phyloP scores from a whole-genome alignment of 148 eudicot genomes.

The Heliamphora exappendiculata region DNA sequence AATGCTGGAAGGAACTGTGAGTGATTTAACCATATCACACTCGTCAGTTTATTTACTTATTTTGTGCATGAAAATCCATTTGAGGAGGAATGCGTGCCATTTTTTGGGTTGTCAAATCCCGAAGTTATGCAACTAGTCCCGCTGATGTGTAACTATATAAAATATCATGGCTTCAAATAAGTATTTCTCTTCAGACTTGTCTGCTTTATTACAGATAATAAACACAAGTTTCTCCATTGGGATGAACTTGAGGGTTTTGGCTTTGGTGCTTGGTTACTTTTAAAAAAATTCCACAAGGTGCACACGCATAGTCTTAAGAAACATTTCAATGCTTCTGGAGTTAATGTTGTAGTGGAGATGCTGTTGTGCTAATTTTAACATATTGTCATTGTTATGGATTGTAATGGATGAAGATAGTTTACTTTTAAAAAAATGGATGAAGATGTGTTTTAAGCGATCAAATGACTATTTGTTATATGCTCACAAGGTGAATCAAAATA shows the following conservation, averaged over 20 bases:
- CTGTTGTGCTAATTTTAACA: neutral
- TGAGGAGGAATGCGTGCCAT: neutral
- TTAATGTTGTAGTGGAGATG: neutral
- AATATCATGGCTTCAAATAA: neutral
- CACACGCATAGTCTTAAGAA: neutral
- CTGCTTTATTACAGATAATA: neutral
- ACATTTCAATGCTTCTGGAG: neutral
- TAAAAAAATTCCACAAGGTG: neutral
- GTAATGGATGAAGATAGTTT: no score
- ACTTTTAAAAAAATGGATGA: no score
- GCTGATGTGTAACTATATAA: neutral
- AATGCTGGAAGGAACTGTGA: conserved; percentile 97
- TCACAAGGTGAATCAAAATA: no score
- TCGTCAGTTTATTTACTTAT: neutral
- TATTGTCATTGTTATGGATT: no score
- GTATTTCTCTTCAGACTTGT: neutral
- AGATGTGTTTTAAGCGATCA: no score
- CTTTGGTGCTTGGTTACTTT: neutral
- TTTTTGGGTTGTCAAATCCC: neutral
- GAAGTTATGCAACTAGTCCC: neutral
- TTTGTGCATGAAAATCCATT: neutral
- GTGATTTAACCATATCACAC: conserved; percentile 15
- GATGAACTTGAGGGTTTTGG: neutral
- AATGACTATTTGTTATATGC: no score
- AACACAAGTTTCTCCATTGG: neutral